These are phyloP conservation scores for Xylaria intraflava DNA, from an alignment of 495 filamentous ascomycete genomes.

Conservation along the genomic window DNA sequence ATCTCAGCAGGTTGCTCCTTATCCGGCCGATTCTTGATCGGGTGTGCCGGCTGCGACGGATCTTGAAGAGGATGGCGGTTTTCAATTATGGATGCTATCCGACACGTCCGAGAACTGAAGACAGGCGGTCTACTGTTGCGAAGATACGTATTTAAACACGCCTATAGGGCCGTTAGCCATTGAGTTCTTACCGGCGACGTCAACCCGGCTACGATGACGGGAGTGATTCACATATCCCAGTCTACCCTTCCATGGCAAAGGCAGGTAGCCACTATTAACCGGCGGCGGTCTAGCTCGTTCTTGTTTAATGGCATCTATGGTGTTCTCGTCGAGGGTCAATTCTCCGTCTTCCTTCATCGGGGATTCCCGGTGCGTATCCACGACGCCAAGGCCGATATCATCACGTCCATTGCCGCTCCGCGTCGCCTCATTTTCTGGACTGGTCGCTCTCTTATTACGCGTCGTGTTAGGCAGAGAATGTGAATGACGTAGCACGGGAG, in stretches of 20 bases:
- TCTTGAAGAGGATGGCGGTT: slow-evolving; percentile 75
- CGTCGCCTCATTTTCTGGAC: slow-evolving; percentile 12
- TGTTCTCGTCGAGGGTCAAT: slow-evolving; percentile 12
- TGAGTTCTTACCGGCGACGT: not conserved
- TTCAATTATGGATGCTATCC: slow-evolving; percentile 84
- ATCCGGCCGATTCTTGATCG: slow-evolving; percentile 78
- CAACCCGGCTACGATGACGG: slow-evolving; percentile 1
- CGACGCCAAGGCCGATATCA: slow-evolving; percentile 14
- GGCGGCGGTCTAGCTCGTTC: slow-evolving; percentile 57
- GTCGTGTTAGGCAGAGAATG: not conserved
- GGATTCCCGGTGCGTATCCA: slow-evolving; percentile 22
- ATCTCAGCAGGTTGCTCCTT: slow-evolving; percentile 57
- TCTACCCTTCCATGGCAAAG: slow-evolving; percentile 87
- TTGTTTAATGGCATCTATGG: slow-evolving; percentile 38
- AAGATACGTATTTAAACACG: slow-evolving; percentile 89
- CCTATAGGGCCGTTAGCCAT: slow-evolving; percentile 41
- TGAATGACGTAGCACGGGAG: slow-evolving; percentile 8
- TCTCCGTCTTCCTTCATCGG: slow-evolving; percentile 7
- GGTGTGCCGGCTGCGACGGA: slow-evolving; percentile 66
- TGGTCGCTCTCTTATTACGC: not conserved
- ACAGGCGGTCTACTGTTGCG: slow-evolving; percentile 77
- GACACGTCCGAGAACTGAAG: slow-evolving; percentile 87
- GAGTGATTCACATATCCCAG: slow-evolving; percentile 70
- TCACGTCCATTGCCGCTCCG: slow-evolving; percentile 9
- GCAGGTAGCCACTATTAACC: slow-evolving; percentile 79